Base-by-base conservation (phyloP, 495 filamentous ascomycete genomes). In the Lindgomyces ingoldianus region DNA sequence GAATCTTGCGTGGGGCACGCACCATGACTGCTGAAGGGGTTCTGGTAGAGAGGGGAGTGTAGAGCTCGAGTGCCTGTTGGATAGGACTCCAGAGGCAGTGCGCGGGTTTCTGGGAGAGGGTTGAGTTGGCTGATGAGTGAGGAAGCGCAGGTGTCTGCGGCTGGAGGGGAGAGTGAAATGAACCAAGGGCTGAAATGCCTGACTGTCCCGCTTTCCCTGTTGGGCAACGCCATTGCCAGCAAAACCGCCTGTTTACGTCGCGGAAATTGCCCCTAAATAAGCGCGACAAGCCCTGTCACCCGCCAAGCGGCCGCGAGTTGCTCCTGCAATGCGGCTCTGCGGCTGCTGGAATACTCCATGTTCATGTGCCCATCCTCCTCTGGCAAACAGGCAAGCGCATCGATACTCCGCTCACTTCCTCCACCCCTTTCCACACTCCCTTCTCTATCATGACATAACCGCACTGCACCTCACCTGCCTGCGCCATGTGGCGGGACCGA, bases 401-500 rank as follows among this genome's bases (percentile, higher is more conserved):
- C 29, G 36, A 54, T 12, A 12, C 12, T 8, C 27, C 29, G 30
- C 46, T 25, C 11, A 27, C 12, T 24, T 44, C 2, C 50, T 19
- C 14, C 16, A 16, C 24, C n/a, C 2, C 21, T 25, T 12, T 49
- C 41, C 21, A 24, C 53, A 11, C 39, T 9, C 19, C 4, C 53
- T 25, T 41, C 12, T 44, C 60, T 54, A 57, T 48, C 63, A 72
- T 72, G 68, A 56, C 51, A 50, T 67, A 70, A 45, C 44, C 27
- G 27, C 55, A 21, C 62, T 29, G 57, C 26, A 12, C n/a, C 39
- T 25, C 54, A 12, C 62, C 41, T 39, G 14, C 59, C 54, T 22
- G 49, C 84, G 86, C 81, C 71, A 93, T 96, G 89, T 96, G 91
- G 90, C 91, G 94, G 80, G 94, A 98, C 83, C 86, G 94, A 79